These are phyloP conservation scores for Elongisporangium prolatum DNA, from an alignment of 352 stramenopile species.

Conservation along the genomic window DNA sequence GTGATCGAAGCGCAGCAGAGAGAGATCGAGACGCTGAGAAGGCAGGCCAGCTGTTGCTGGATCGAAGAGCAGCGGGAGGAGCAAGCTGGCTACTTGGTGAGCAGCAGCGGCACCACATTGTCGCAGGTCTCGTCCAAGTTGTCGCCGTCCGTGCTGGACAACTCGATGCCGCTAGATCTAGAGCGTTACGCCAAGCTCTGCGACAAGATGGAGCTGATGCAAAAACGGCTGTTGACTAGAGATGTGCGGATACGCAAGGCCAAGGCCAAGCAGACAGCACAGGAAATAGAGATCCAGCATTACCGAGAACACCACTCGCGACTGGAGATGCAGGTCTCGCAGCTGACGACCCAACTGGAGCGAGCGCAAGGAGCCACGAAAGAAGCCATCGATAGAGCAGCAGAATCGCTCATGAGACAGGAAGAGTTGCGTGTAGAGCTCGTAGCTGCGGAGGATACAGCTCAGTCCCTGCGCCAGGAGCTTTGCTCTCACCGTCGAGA, in stretches of 20 bases:
- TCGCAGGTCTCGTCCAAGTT: slow-evolving; percentile 23
- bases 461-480: slow-evolving; percentile 5
- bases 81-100: slow-evolving; percentile 2
- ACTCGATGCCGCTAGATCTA: slow-evolving; percentile 26
- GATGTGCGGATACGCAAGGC: slow-evolving; percentile 29
- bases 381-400: slow-evolving; percentile 38
- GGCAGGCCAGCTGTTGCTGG: background rate
- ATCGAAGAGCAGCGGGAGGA: slow-evolving; percentile 4
- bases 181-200: slow-evolving; percentile 40
- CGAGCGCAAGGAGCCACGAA: slow-evolving; percentile 17
- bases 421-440: slow-evolving; percentile 7
- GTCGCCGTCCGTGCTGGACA: slow-evolving; percentile 14
- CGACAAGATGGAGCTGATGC: slow-evolving; percentile 29
- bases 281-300: slow-evolving; percentile 8
- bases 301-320: slow-evolving; percentile 2
- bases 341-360: slow-evolving; percentile 12
- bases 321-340: slow-evolving; percentile 8
- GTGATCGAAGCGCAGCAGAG: slow-evolving; percentile 44
- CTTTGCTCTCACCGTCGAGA: slow-evolving; percentile 1
- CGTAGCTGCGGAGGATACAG: background rate
- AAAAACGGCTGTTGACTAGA: slow-evolving; percentile 20
- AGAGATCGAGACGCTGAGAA: slow-evolving; percentile 37
- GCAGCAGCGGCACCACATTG: slow-evolving; percentile 11
- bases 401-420: slow-evolving; percentile 23
- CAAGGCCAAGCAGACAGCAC: slow-evolving; percentile 18